Evolutionary conservation across 2,329 filamentous ascomycete genomes (phyloP), one percentile per base, ranked within the genome.

Genomic region (Hawksworthiomyces lignivorus): DNA sequence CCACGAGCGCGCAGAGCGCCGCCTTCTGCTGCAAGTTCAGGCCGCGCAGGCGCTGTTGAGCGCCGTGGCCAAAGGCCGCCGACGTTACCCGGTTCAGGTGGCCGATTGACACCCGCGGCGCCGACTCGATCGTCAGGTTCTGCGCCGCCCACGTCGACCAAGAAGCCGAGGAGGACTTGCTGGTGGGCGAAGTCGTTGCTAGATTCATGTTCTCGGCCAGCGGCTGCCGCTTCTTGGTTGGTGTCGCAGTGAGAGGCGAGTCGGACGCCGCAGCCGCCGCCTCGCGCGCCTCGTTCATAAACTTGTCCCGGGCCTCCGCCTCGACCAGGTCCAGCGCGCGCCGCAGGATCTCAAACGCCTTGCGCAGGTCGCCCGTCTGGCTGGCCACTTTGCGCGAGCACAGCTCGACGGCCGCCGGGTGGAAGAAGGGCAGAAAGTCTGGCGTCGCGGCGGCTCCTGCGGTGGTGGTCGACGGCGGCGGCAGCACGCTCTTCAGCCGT

Each of bases 1-100:
- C 87, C 29, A 90, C 74, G 12, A 98, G 71, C 0, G 90, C 80
- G 64, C 92, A 98, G 9, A 98, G 72, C 0, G 90, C 88, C 4
- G 90, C 92, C 61, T 95, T 97, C 62, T 98, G 92, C 58, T 98
- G 94, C 3, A 98, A 73, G 58, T 97, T 98, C 43, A 98, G 76
- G 5, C 82, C 80, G 60, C 85, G 83, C 12, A 98, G 77, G 44
- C 92, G 79, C 53, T 96, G 87, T 11, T 73, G 77, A 1, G 88
- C 84, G 27, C 89, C 89, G 53, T 96, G 90, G 59, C 85, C 87
- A 62, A 98, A 96, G 2, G 87, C 85, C 4, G 87, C 80, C 0
- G 89, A 80, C 0, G 92, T 95, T 47, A 97, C 82, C 54, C 87
- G 88, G 57, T 92, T 94, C 54, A 98, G 78, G 59, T 98, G 92